Conservation (phyloP, 208 protist species). For the Trichomonas tenax region DNA sequence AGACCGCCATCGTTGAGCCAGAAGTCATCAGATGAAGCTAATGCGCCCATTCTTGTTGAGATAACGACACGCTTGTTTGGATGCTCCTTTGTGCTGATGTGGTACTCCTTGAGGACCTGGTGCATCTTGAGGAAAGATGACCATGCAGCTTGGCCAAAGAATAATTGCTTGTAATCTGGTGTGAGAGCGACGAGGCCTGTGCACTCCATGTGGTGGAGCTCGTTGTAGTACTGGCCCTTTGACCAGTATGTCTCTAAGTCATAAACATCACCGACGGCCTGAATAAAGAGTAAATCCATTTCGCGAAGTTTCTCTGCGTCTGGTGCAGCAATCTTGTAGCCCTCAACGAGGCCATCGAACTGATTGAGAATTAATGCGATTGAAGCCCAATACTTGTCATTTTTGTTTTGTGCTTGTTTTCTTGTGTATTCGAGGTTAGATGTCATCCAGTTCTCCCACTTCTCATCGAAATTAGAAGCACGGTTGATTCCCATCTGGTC, state of each 20-base stretch:
- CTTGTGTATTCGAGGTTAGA: neutral
- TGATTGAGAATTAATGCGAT: neutral
- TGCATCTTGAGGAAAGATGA: neutral
- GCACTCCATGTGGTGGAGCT: neutral
- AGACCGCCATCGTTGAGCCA: conserved; percentile 55
- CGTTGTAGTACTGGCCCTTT: neutral
- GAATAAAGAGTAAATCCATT: neutral
- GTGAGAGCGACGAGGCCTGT: neutral
- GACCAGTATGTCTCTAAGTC: neutral
- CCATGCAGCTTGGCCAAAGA: neutral
- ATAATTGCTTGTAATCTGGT: neutral
- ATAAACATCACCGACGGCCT: neutral
- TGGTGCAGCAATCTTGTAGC: neutral
- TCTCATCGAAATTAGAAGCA: neutral
- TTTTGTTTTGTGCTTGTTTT: neutral
- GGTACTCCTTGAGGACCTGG: neutral
- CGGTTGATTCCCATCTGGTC: neutral
- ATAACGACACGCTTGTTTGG: neutral
- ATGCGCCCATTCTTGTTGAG: conserved; percentile 32
- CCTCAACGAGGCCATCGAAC: neutral
- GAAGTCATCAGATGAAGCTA: conserved; percentile 63
- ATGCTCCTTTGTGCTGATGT: neutral
- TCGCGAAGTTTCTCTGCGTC: neutral
- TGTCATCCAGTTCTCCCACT: neutral
- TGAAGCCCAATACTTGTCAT: neutral